A percentile compares a stretch with the other conserved stretches of the same genome.
Conservation (phyloP, 768 basidiomycete species). For the Lactarius indigo region DNA sequence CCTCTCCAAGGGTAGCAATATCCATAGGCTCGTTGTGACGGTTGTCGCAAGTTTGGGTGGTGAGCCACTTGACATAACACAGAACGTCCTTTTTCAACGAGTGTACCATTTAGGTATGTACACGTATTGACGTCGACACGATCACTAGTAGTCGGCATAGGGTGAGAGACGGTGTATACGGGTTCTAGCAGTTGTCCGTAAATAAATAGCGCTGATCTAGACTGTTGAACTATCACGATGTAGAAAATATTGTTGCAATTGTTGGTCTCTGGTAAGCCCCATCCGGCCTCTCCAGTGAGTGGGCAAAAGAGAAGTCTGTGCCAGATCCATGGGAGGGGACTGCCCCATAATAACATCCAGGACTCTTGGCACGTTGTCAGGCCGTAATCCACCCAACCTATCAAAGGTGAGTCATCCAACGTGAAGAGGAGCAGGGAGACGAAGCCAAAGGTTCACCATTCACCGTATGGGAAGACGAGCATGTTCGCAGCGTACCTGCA, state of each 20-base stretch:
- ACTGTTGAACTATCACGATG: not conserved
- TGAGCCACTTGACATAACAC: not conserved
- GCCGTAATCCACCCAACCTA: slow-evolving; percentile 63
- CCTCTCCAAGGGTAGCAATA: slow-evolving; percentile 43
- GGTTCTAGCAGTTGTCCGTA: not conserved
- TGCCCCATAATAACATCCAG: slow-evolving; percentile 42
- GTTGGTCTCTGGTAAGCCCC: slow-evolving; percentile 59
- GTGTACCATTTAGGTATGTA: not conserved
- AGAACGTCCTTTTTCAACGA: not conserved
- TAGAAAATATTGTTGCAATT: slow-evolving; percentile 34
- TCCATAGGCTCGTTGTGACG: slow-evolving; percentile 62
- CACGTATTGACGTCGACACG: not conserved
- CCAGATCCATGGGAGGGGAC: slow-evolving; percentile 30
- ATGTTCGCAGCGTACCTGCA: slow-evolving; percentile 66
- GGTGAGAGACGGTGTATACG: not conserved
- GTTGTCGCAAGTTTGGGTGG: slow-evolving; percentile 44
- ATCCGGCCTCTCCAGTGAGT: slow-evolving; percentile 70
- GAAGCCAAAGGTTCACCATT: slow-evolving; percentile 49
- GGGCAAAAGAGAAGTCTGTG: slow-evolving; percentile 38
- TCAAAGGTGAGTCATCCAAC: not conserved
- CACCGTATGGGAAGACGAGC: slow-evolving; percentile 64
- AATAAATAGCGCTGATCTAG: not conserved
- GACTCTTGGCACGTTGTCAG: slow-evolving; percentile 52
- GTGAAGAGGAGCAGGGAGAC: not conserved
- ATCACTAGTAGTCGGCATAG: not conserved